Evolutionary conservation across 495 filamentous ascomycete species (phyloP), one percentile per base, ranked within the genome.

Genomic region (Lasiosphaeria hispida): DNA sequence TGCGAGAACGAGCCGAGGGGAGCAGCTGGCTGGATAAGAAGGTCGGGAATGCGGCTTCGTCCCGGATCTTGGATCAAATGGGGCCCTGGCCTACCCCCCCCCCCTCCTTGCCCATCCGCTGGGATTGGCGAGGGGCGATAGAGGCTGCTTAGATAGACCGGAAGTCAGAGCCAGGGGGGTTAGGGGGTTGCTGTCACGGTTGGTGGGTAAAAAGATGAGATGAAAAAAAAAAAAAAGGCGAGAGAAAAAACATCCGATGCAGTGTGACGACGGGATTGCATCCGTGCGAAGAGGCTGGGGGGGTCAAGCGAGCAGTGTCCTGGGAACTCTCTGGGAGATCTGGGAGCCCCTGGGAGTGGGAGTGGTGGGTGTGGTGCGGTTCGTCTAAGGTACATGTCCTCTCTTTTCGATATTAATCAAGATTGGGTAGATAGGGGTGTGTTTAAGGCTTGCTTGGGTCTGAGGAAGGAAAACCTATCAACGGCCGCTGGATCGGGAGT

Each of bases 171-270:
- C n/a, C 19, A 30, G 35, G 36, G 38, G 17, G 37, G 11, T 44
- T 44, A 17, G 45, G 33, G 14, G n/a, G n/a, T n/a, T n/a, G n/a
- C n/a, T n/a, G 11, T 34, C 23, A 5, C 23, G 23, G 23, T 30
- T 30, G 23, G 23, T 30, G 40, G 40, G 11, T 10, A 9, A n/a
- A 6, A 45, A 34, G 33, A 37, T 49, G 23, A 36, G 19, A 30
- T 49, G 47, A 10, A 33, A 49, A 34, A 30, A 5, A 30, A 33
- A 10, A 11, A 11, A n/a, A 19, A 49, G 33, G n/a, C n/a, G n/a
- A 33, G 19, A 30, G 1, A 33, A 58, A 44, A 51, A 58, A 58
- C 45, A 42, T 58, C 55, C 45, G 55, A 58, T 18, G 55, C 55
- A 23, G 55, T 58, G 55, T 30, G 43, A 58, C 55, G 19, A 14